These are phyloP conservation scores for Leccinum subrobustum DNA, from an alignment of 1,284 basidiomycete species.

Conservation along the genomic window DNA sequence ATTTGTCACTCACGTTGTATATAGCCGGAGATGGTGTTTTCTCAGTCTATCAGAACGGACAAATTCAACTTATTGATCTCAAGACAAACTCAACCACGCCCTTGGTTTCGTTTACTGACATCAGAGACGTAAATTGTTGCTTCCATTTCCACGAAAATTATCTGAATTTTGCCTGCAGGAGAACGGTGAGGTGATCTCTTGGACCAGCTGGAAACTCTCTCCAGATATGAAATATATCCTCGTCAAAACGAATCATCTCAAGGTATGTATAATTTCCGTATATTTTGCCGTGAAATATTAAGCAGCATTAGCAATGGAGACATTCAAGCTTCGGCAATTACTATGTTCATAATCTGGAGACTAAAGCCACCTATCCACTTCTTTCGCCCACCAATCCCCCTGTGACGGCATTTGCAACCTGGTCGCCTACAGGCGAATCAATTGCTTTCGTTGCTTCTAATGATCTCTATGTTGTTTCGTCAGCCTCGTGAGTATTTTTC, in stretches of 20 bases:
- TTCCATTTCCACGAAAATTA: neutral
- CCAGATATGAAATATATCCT: conserved; percentile 87
- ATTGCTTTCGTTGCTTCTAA: conserved; percentile 83
- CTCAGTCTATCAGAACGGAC: conserved; percentile 57
- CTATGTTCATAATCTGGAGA: conserved; percentile 72
- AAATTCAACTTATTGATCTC: conserved; percentile 77
- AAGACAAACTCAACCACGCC: conserved; percentile 69
- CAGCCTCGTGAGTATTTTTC: conserved; percentile 47
- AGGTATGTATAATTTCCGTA: conserved; percentile 44
- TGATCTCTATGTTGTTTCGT: conserved; percentile 79
- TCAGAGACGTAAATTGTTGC: conserved; percentile 56
- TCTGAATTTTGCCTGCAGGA: conserved; percentile 41
- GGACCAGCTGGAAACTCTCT: conserved; percentile 75
- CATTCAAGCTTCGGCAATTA: conserved; percentile 88
- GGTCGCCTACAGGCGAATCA: conserved; percentile 81
- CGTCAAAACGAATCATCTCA: conserved; percentile 68
- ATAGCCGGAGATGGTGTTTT: conserved; percentile 90
- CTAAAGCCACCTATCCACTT: conserved; percentile 66
- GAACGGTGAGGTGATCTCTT: conserved; percentile 51
- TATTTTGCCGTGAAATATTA: neutral
- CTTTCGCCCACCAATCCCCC: conserved; percentile 66
- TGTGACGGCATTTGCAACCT: conserved; percentile 73
- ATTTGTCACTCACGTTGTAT: conserved; percentile 13
- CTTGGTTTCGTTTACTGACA: conserved; percentile 56
- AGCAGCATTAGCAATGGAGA: conserved; percentile 77